Evolutionary conservation across 805 yeast species (phyloP), one percentile per base, ranked within the genome.

Genomic region (Yarrowia sp.): DNA sequence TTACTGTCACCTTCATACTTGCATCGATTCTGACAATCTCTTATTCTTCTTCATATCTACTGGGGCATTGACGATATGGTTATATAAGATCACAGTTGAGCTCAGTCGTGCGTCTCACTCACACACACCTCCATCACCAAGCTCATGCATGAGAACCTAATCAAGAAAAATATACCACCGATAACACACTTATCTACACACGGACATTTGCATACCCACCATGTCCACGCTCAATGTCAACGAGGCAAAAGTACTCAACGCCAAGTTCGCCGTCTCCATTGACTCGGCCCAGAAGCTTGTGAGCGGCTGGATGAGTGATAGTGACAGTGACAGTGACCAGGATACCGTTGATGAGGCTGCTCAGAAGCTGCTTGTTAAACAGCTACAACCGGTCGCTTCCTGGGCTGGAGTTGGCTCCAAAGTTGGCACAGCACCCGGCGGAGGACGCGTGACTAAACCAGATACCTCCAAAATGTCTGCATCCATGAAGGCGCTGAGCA

Each of bases 221-320:
- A 54, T 54, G 61, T 24, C 61, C 14, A 58, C 49, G 17, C 40
- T 58, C 17, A 58, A 58, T 21, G 63, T 58, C 19, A 58, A 58
- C 51, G 63, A 58, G 11, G 63, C 63, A 21, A 58, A 58, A n/a
- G 63, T 41, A 21, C 63, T 58, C 17, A 58, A 58, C 32, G 49
- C 63, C 28, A 58, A 58, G 24, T 58, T 58, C n/a, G 63, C 63
- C 2, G 63, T 58, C 6, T 41, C 51, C 30, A 58, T 58, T 14
- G 41, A 21, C 22, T 21, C 63, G 7, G 41, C 63, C 2, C 38
- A 41, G 16, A 58, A 58, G 32, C 63, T 58, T 8, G 63, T 58
- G n/a, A 43, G 32, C n/a, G 19, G 41, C n/a, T 58, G 63, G 63
- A 28, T 58, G 22, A 43, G 33, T 32, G 63, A 43, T 9, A 30